phyloP scores from a whole-genome alignment of 2,329 filamentous ascomycete genomes.

The Fusarium sp. region DNA sequence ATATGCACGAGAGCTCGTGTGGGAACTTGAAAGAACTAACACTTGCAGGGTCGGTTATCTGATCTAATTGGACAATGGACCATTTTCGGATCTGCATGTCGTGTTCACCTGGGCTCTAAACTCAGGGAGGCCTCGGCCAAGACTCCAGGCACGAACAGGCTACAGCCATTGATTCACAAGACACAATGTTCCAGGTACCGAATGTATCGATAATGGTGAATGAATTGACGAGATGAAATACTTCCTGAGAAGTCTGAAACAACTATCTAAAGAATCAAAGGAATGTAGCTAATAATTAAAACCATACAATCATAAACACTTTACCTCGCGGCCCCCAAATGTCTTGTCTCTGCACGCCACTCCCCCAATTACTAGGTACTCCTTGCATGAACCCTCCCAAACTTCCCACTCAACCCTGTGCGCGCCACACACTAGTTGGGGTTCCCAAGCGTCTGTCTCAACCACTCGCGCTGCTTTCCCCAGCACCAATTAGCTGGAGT shows the following conservation, averaged over 20 bases:
- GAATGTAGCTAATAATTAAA: background rate
- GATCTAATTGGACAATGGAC: background rate
- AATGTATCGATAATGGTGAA: background rate
- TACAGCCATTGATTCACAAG: background rate
- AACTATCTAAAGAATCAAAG: background rate
- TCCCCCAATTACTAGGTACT: background rate
- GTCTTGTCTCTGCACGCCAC: background rate
- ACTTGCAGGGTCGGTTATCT: background rate
- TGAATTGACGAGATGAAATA: background rate
- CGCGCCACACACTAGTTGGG: background rate
- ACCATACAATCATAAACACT: background rate
- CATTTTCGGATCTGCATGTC: background rate
- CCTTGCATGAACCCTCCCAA: background rate
- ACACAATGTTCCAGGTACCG: background rate
- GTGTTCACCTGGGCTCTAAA: background rate
- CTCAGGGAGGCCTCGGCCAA: background rate
- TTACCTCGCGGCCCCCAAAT: background rate
- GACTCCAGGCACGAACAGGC: background rate
- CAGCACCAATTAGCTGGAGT: slow-evolving; percentile 4
- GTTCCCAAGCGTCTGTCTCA: background rate
- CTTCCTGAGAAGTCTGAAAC: background rate
- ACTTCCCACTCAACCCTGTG: background rate
- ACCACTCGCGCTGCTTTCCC: background rate
- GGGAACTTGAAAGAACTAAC: background rate
- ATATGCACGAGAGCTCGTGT: background rate